These are phyloP conservation scores for Trametes sp. DNA, from an alignment of 1,284 basidiomycete genomes.

Conservation along the genomic window DNA sequence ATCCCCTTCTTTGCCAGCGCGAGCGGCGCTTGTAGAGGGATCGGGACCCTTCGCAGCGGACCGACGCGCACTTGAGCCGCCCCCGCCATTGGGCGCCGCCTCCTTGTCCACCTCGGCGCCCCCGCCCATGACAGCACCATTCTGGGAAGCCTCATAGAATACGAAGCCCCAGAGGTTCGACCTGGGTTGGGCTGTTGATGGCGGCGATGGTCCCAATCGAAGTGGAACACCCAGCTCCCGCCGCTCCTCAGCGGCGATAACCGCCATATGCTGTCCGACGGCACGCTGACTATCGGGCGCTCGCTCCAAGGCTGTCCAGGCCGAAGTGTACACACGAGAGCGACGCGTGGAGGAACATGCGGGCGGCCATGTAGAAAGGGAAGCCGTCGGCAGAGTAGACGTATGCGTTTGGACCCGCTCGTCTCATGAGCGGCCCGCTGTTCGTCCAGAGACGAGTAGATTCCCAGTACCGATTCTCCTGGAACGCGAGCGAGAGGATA, in stretches of 20 bases:
- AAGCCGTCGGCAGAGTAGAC: background rate
- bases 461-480: background rate
- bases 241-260: background rate
- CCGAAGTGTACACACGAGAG: background rate
- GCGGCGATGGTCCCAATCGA: constrained; percentile 5
- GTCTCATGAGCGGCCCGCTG: background rate
- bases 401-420: background rate
- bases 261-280: background rate
- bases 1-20: background rate
- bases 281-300: background rate
- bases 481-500: background rate
- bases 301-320: background rate
- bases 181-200: background rate
- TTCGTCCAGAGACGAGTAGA: background rate
- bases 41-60: too few species aligned
- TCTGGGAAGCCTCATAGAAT: background rate
- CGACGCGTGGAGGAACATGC: background rate
- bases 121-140: too few species aligned
- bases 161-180: background rate
- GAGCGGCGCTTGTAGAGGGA: too few species aligned
- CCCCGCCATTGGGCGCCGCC: too few species aligned
- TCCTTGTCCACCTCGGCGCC: too few species aligned
- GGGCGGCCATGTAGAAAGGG: background rate
- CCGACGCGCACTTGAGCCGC: too few species aligned
- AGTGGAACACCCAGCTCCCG: background rate